phyloP scores from a whole-genome alignment of 257 asterid genomes.

The Linderniella brevidens region DNA sequence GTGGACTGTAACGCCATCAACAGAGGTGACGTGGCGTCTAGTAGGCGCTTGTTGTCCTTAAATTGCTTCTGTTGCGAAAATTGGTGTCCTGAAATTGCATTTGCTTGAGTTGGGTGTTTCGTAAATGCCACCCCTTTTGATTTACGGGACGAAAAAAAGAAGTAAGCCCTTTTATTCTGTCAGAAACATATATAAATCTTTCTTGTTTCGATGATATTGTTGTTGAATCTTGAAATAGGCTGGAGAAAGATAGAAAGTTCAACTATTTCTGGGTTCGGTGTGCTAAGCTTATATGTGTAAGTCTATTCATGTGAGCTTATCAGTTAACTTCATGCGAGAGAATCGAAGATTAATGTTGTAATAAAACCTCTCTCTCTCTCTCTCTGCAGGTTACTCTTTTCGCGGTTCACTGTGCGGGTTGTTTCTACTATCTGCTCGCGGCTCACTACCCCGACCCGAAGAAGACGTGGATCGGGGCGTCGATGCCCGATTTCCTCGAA shows the following conservation, averaged over 20 bases:
- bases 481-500: constrained; percentile 36
- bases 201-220: background rate
- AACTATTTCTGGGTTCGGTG: constrained; percentile 91
- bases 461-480: constrained; percentile 82
- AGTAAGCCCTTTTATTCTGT: too few relatives aligned
- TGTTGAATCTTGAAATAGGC: constrained; percentile 18
- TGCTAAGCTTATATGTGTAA: constrained; percentile 72
- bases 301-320: constrained; percentile 10
- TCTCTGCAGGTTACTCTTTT: constrained; percentile 65
- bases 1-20: too few relatives aligned
- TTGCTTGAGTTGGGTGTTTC: too few relatives aligned
- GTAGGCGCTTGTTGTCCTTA: too few relatives aligned
- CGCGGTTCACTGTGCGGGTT: constrained; percentile 89
- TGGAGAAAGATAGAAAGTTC: constrained; percentile 85
- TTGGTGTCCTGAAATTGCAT: too few relatives aligned
- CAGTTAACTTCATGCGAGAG: background rate
- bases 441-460: constrained; percentile 40
- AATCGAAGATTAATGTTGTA: background rate
- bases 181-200: background rate
- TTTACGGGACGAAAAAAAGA: too few relatives aligned
- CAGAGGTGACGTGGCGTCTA: too few relatives aligned
- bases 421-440: constrained; percentile 82
- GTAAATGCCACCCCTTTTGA: too few relatives aligned
- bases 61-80: too few relatives aligned
- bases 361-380: constrained; percentile 8